These are phyloP conservation scores for Cyberlindnera maclurae DNA, from an alignment of 805 yeast species.

Conservation along the genomic window DNA sequence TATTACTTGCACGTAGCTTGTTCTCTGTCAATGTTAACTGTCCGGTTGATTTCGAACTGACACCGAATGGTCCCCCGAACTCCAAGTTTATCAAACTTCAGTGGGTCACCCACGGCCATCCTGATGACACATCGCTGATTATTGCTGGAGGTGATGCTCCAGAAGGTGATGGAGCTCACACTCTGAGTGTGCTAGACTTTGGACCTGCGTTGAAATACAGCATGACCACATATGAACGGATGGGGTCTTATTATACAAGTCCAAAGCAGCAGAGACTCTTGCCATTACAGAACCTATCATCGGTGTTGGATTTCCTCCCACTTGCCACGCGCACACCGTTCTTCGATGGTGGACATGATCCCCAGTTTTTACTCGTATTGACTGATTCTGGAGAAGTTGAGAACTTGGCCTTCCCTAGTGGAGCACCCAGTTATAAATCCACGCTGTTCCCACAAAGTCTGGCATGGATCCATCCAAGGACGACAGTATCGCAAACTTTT, in stretches of 20 bases:
- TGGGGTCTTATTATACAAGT: slow-evolving; percentile 66
- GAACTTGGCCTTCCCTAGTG: slow-evolving; percentile 51
- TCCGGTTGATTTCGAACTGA: slow-evolving; percentile 27
- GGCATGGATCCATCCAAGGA: slow-evolving; percentile 70
- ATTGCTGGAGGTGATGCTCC: slow-evolving; percentile 61
- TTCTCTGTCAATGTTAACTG: slow-evolving; percentile 58
- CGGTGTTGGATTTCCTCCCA: slow-evolving; percentile 41
- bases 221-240: slow-evolving; percentile 75
- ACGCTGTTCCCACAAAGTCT: slow-evolving; percentile 73
- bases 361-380: slow-evolving; percentile 52
- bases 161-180: slow-evolving; percentile 33
- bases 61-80: slow-evolving; percentile 21
- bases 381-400: slow-evolving; percentile 61
- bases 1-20: slow-evolving; percentile 67
- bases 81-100: slow-evolving; percentile 42
- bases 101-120: slow-evolving; percentile 78
- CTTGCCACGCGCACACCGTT: slow-evolving; percentile 63
- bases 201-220: slow-evolving; percentile 76
- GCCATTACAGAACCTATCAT: slow-evolving; percentile 43
- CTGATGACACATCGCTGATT: slow-evolving; percentile 70
- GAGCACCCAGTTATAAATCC: slow-evolving; percentile 43
- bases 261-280: slow-evolving; percentile 49
- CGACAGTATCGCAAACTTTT: slow-evolving; percentile 47
- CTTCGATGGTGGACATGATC: slow-evolving; percentile 76
- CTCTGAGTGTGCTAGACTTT: slow-evolving; percentile 56